phyloP scores from a whole-genome alignment of 352 stramenopile species.

The Globisporangium megalacanthum region DNA sequence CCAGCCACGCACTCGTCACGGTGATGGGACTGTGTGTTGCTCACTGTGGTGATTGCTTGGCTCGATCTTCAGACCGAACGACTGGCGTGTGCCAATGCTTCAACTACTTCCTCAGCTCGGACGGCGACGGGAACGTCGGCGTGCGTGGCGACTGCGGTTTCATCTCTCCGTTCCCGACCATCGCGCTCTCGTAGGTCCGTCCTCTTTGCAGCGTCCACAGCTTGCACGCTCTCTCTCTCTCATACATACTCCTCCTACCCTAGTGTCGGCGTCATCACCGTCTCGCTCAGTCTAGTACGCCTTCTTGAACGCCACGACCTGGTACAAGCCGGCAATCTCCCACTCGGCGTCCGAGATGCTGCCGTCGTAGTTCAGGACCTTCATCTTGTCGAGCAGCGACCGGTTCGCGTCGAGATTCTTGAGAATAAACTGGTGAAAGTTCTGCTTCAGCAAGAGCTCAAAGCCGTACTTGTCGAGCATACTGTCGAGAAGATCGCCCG shows the following conservation, averaged over 20 bases:
- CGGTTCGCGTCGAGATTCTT: constrained; percentile 69
- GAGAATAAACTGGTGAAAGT: constrained; percentile 81
- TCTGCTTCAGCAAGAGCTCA: constrained; percentile 77
- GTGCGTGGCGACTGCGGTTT: constrained; percentile 90
- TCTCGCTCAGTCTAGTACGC: constrained; percentile 32
- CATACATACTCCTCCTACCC: neutral
- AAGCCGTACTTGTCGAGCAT: constrained; percentile 74
- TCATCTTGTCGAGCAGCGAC: constrained; percentile 77
- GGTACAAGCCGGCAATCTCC: constrained; percentile 82
- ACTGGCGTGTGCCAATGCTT: constrained; percentile 69
- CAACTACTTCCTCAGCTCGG: constrained; percentile 66
- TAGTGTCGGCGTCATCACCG: neutral
- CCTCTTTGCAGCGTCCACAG: constrained; percentile 10
- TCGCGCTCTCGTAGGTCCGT: constrained; percentile 24
- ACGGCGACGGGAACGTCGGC: constrained; percentile 67
- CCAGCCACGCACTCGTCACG: neutral
- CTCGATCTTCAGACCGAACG: constrained; percentile 32
- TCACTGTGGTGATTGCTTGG: neutral
- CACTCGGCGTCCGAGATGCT: constrained; percentile 83
- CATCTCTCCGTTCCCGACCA: constrained; percentile 54
- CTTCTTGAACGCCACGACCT: constrained; percentile 84
- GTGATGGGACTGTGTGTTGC: neutral
- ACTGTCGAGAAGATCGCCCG: constrained; percentile 65
- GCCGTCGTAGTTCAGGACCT: constrained; percentile 82
- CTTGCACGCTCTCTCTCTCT: neutral